Evolutionary conservation across 352 stramenopile genomes (phyloP).

Genomic region (Globisporangium abappressorium): DNA sequence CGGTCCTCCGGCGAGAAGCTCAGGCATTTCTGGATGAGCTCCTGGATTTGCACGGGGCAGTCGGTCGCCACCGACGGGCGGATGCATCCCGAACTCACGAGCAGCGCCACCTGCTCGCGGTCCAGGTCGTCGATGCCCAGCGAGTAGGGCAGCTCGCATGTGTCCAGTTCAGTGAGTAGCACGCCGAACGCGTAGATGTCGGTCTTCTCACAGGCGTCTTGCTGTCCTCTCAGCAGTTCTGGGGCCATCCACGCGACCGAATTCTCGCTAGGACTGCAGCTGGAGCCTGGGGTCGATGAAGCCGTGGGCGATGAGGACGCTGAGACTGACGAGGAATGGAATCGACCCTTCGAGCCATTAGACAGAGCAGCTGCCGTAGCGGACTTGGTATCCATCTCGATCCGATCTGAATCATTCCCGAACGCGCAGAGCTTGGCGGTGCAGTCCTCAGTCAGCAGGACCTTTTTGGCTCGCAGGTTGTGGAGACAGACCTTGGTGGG

Average conservation of each 20-base stretch:
- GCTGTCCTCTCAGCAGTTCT: conserved; percentile 41
- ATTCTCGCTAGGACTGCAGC: not conserved
- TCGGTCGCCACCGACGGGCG: conserved; percentile 40
- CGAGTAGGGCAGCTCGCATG: conserved; percentile 44
- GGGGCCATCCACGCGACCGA: conserved; percentile 53
- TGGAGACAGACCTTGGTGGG: conserved; percentile 33
- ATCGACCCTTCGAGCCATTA: not conserved
- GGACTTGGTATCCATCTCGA: not conserved
- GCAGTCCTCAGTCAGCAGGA: conserved; percentile 41
- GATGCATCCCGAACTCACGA: conserved; percentile 46
- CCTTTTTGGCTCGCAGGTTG: conserved; percentile 41
- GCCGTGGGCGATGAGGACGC: conserved; percentile 15
- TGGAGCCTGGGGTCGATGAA: conserved; percentile 11
- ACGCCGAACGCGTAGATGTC: conserved; percentile 54
- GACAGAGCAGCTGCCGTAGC: not conserved
- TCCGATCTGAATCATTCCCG: conserved; percentile 12
- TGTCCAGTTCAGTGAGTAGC: conserved; percentile 58
- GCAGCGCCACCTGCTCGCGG: conserved; percentile 42
- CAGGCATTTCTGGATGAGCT: conserved; percentile 42
- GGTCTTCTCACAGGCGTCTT: conserved; percentile 22
- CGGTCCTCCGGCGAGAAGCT: conserved; percentile 43
- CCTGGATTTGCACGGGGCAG: conserved; percentile 42
- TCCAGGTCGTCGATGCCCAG: conserved; percentile 35
- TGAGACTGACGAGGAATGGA: conserved; percentile 16
- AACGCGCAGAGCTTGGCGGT: conserved; percentile 55